A percentile compares a stretch with the other conserved stretches of the same genome.
phyloP scores from a whole-genome alignment of 495 filamentous ascomycete species.

The Oidiodendron maius region DNA sequence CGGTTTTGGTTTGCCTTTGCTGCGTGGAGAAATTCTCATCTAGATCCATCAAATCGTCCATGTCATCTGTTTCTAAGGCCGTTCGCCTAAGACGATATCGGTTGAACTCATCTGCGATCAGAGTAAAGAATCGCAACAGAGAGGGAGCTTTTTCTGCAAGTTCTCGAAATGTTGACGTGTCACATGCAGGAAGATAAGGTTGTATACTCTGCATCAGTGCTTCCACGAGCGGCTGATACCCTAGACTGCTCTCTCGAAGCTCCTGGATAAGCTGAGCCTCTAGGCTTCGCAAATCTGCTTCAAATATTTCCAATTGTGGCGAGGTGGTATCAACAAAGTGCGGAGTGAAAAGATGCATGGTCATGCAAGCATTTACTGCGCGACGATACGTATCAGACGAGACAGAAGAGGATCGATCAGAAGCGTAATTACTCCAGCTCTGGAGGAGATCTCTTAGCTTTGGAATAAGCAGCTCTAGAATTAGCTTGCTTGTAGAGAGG shows the following conservation, averaged over 20 bases:
- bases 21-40: slow-evolving; percentile 61
- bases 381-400: slow-evolving; percentile 41
- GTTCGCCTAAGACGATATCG: slow-evolving; percentile 8
- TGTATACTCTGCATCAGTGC: slow-evolving; percentile 15
- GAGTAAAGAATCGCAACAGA: slow-evolving; percentile 23
- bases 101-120: slow-evolving; percentile 14
- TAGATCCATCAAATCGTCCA: slow-evolving; percentile 67
- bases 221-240: slow-evolving; percentile 6
- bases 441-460: slow-evolving; percentile 39
- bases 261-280: slow-evolving; percentile 6
- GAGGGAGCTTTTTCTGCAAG: slow-evolving; percentile 21
- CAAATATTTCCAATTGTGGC: slow-evolving; percentile 33
- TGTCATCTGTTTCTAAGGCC: background rate
- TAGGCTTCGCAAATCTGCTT: slow-evolving; percentile 16
- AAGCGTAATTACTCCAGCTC: slow-evolving; percentile 35
- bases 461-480: slow-evolving; percentile 41
- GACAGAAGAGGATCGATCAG: slow-evolving; percentile 33
- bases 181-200: slow-evolving; percentile 15
- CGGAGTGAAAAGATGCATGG: slow-evolving; percentile 34
- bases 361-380: slow-evolving; percentile 36
- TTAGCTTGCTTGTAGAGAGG: slow-evolving; percentile 36
- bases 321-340: slow-evolving; percentile 34
- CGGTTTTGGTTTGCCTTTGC: slow-evolving; percentile 36
- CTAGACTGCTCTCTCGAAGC: slow-evolving; percentile 5
- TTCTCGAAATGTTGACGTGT: slow-evolving; percentile 16